Conservation (phyloP, 1,284 basidiomycete species). For the Rhodotorula sp. region DNA sequence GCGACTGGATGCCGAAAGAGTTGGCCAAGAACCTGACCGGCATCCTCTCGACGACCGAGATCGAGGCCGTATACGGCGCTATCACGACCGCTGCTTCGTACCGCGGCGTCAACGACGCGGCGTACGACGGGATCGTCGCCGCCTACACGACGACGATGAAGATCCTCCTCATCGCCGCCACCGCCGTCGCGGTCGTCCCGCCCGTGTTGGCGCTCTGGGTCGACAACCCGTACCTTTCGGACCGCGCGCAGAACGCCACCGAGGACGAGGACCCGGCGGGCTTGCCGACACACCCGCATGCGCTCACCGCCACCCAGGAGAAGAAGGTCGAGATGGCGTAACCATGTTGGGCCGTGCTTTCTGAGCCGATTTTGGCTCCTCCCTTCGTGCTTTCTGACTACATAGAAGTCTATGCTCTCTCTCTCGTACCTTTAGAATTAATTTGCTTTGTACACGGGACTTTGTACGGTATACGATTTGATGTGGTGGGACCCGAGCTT, state of each 20-base stretch:
- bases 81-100: constrained; percentile 47
- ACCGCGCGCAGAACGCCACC: constrained; percentile 38
- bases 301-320: constrained; percentile 1
- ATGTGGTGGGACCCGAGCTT: too few species aligned
- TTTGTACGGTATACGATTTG: too few species aligned
- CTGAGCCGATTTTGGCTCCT: too few species aligned
- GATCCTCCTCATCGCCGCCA: constrained; percentile 15
- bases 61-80: constrained; percentile 26
- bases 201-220: constrained; percentile 34
- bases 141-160: constrained; percentile 57
- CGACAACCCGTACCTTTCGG: constrained; percentile 34
- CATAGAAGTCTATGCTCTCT: too few species aligned
- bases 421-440: too few species aligned
- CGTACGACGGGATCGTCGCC: constrained; percentile 18
- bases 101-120: constrained; percentile 40
- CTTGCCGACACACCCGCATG: neutral
- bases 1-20: constrained; percentile 36
- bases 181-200: constrained; percentile 32
- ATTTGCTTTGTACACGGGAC: too few species aligned
- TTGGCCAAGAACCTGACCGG: constrained; percentile 35
- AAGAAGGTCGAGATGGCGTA: constrained; percentile 1
- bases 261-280: constrained; percentile 37
- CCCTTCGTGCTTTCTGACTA: too few species aligned
- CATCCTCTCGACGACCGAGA: constrained; percentile 32
- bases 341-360: too few species aligned